Evolutionary conservation across 495 filamentous ascomycete genomes (phyloP).

Genomic region (Penicillium coffeae): DNA sequence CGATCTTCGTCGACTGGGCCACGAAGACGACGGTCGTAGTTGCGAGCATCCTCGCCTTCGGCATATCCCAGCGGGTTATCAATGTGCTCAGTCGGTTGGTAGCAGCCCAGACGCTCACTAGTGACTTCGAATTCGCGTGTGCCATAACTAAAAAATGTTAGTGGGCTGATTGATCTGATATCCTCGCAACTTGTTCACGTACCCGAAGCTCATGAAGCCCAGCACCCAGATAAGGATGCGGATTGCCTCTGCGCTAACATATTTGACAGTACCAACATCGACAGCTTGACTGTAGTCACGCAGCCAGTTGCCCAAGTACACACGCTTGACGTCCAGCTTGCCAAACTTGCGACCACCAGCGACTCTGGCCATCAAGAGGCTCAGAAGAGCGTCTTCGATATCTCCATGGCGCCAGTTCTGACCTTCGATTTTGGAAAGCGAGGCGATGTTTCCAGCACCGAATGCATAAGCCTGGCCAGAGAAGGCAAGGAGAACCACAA

Average conservation of each 20-base stretch:
- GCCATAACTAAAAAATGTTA: slow-evolving; percentile 58
- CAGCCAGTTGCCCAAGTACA: slow-evolving; percentile 91
- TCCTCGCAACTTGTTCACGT: neutral
- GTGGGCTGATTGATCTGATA: slow-evolving; percentile 43
- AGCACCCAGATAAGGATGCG: slow-evolving; percentile 69
- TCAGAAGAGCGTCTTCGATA: slow-evolving; percentile 84
- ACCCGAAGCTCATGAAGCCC: slow-evolving; percentile 56
- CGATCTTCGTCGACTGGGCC: slow-evolving; percentile 74
- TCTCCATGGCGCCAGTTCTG: slow-evolving; percentile 88
- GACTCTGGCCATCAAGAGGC: slow-evolving; percentile 67
- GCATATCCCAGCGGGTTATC: slow-evolving; percentile 78
- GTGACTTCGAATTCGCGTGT: slow-evolving; percentile 91
- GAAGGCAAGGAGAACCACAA: slow-evolving; percentile 56
- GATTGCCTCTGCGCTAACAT: slow-evolving; percentile 83
- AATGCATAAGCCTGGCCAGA: slow-evolving; percentile 70
- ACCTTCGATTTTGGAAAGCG: slow-evolving; percentile 73
- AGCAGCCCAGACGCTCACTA: slow-evolving; percentile 79
- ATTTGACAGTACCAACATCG: slow-evolving; percentile 87
- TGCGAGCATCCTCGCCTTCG: slow-evolving; percentile 78
- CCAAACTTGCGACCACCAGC: slow-evolving; percentile 81
- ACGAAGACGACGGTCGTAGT: slow-evolving; percentile 73
- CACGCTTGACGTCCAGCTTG: slow-evolving; percentile 80
- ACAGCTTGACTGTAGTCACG: slow-evolving; percentile 64
- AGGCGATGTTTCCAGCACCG: slow-evolving; percentile 81
- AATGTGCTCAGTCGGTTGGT: slow-evolving; percentile 84